These are phyloP conservation scores for Neonectria magnoliae DNA, from an alignment of 2,329 filamentous ascomycete species.

Conservation along the genomic window DNA sequence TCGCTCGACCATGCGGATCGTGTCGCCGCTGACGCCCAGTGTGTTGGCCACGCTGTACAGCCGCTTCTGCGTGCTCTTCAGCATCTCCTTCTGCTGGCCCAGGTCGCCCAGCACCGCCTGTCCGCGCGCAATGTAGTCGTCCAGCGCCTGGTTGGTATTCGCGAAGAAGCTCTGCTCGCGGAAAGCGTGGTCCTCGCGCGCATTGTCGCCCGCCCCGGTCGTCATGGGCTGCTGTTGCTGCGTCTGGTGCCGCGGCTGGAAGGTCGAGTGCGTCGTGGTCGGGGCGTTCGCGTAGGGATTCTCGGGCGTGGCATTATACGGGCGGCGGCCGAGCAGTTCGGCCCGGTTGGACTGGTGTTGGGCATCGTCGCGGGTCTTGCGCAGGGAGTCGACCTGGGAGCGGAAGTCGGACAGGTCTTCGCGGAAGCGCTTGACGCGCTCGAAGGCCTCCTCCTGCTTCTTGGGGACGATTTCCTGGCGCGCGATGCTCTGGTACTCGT, in stretches of 20 bases:
- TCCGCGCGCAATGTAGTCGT: conserved; percentile 93
- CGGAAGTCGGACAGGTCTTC: conserved; percentile 84
- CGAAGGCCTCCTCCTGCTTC: conserved; percentile 90
- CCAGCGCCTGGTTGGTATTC: conserved; percentile 83
- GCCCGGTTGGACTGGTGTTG: conserved; percentile 72
- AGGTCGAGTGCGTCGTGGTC: conserved; percentile 48
- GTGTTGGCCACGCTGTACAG: conserved; percentile 95
- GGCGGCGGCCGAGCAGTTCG: conserved; percentile 86
- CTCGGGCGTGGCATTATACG: conserved; percentile 83
- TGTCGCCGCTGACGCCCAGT: conserved; percentile 91
- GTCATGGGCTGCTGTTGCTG: conserved; percentile 43
- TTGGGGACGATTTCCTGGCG: conserved; percentile 89
- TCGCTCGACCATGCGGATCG: conserved; percentile 95
- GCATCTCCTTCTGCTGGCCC: conserved; percentile 88
- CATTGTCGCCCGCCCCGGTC: conserved; percentile 67
- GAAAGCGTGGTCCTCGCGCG: conserved; percentile 83
- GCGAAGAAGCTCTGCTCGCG: conserved; percentile 90
- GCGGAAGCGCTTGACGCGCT: conserved; percentile 87
- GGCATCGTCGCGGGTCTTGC: conserved; percentile 79
- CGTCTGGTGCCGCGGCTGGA: conserved; percentile 54
- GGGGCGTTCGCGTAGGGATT: conserved; percentile 83
- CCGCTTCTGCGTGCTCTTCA: conserved; percentile 92
- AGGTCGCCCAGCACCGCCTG: conserved; percentile 90
- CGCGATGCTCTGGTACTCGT: conserved; percentile 88
- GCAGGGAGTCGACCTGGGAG: conserved; percentile 79